Conservation (phyloP, 2,329 filamentous ascomycete genomes). For the Leptographium procerum region DNA sequence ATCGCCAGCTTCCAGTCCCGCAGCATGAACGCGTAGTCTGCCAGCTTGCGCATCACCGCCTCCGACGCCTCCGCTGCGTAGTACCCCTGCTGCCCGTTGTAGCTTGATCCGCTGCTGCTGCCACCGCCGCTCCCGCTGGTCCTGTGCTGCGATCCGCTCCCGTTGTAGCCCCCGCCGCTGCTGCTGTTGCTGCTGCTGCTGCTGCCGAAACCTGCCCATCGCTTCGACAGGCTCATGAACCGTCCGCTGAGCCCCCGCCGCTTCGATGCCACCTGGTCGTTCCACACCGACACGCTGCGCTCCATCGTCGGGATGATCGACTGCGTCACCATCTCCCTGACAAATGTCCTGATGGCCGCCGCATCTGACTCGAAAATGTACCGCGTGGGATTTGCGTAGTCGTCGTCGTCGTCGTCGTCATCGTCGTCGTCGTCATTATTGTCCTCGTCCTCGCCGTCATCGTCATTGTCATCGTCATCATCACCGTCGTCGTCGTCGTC, state of each 20-base stretch:
- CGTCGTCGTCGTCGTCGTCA: conserved; percentile 54
- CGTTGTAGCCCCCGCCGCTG: conserved; percentile 30
- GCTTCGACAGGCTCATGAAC: conserved; percentile 89
- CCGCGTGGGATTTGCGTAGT: conserved; percentile 58
- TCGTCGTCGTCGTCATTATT: conserved; percentile 54
- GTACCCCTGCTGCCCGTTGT: conserved; percentile 72
- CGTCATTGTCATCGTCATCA: conserved; percentile 51
- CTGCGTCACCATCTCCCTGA: conserved; percentile 90
- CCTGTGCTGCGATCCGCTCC: conserved; percentile 26
- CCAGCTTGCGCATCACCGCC: conserved; percentile 83
- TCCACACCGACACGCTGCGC: conserved; percentile 81
- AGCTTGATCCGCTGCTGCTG: conserved; percentile 40
- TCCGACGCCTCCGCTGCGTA: conserved; percentile 78
- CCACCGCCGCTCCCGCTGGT: conserved; percentile 17
- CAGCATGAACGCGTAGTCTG: conserved; percentile 94
- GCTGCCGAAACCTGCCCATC: conserved; percentile 73
- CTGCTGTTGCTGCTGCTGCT: conserved; percentile 17
- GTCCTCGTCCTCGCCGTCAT: conserved; percentile 51
- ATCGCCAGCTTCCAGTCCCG: conserved; percentile 90
- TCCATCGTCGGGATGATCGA: conserved; percentile 96
- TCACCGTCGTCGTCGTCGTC: conserved; percentile 55
- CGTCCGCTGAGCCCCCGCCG: conserved; percentile 79
- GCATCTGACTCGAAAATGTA: conserved; percentile 90
- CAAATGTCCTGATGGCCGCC: conserved; percentile 75
- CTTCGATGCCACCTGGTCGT: conserved; percentile 89